These are phyloP conservation scores for Scenedesmus sp. DNA, from an alignment of 163 green algal genomes.

Conservation along the genomic window DNA sequence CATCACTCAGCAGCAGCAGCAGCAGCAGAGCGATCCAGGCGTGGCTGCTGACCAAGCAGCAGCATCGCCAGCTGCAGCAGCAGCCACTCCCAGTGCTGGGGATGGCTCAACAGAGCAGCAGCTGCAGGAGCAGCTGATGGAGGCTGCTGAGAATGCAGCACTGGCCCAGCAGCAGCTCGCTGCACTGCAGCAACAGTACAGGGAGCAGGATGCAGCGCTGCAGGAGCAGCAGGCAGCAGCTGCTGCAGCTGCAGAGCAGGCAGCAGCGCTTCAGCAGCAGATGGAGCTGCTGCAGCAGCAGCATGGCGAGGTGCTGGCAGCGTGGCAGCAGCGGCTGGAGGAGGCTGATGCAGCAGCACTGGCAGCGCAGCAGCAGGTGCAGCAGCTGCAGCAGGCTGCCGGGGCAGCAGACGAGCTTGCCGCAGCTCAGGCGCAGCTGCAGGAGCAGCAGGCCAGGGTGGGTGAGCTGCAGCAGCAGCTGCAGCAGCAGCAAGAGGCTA, in stretches of 20 bases:
- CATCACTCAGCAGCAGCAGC: slow-evolving; percentile 13
- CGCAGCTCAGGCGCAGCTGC: slow-evolving; percentile 1
- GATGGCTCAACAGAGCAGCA: not conserved
- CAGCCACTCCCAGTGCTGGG: not conserved
- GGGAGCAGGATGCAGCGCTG: not conserved
- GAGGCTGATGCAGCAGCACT: not conserved
- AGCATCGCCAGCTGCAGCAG: not conserved
- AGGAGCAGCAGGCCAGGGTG: slow-evolving; percentile 1
- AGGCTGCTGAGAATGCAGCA: slow-evolving; percentile 7
- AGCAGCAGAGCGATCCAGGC: slow-evolving; percentile 8
- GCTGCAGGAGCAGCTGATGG: slow-evolving; percentile 24
- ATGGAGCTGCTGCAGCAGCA: slow-evolving; percentile 25
- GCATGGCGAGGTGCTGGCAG: slow-evolving; percentile 24
- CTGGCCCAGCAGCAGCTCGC: slow-evolving; percentile 34
- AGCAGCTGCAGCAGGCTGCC: slow-evolving; percentile 24
- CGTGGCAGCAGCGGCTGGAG: slow-evolving; percentile 38
- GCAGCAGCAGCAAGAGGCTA: slow-evolving; percentile 22
- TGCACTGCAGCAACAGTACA: slow-evolving; percentile 11
- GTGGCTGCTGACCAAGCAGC: not conserved
- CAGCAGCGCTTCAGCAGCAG: slow-evolving; percentile 7
- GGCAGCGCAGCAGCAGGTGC: slow-evolving; percentile 12
- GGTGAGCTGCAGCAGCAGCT: slow-evolving; percentile 21
- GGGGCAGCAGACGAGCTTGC: not conserved
- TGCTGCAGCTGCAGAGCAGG: slow-evolving; percentile 14
- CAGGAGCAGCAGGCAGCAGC: slow-evolving; percentile 30